These are phyloP conservation scores for Santalum album DNA, from an alignment of 164 flowering plant species.

Conservation along the genomic window DNA sequence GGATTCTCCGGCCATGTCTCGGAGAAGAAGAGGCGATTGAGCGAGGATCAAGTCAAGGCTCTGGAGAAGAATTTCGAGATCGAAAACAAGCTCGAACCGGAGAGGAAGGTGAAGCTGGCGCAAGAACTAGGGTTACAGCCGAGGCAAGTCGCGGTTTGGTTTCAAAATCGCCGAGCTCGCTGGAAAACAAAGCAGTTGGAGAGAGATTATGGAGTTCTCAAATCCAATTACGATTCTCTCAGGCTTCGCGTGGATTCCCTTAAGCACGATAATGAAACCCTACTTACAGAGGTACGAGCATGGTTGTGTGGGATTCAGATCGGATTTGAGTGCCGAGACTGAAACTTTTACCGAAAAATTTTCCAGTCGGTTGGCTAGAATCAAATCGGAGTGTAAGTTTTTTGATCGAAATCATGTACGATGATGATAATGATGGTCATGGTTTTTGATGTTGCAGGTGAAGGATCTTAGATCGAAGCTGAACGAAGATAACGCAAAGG, in stretches of 20 bases:
- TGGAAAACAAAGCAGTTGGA: constrained; percentile 92
- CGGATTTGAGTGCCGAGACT: no score
- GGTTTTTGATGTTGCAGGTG: constrained; percentile 32
- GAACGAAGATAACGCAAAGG: constrained; percentile 39
- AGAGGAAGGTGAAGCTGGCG: constrained; percentile 75
- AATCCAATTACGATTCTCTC: constrained; percentile 45
- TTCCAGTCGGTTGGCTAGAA: no score
- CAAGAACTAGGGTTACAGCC: constrained; percentile 87
- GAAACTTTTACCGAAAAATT: no score
- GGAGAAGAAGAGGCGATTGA: constrained; percentile 67
- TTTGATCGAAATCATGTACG: no score
- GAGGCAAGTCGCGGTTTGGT: constrained; percentile 94
- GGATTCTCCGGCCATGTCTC: constrained; percentile 38
- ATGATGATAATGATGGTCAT: no score
- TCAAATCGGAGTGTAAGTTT: no score
- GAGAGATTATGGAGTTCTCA: constrained; percentile 59
- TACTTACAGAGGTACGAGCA: constrained; percentile 49
- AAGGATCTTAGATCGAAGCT: constrained; percentile 59
- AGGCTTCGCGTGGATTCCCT: constrained; percentile 52
- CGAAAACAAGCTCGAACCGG: constrained; percentile 91
- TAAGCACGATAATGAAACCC: constrained; percentile 59
- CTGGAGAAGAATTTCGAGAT: constrained; percentile 82
- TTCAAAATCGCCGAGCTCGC: constrained; percentile 87
- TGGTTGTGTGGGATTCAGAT: no score
- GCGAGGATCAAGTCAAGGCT: constrained; percentile 73